Evolutionary conservation across 495 filamentous ascomycete species (phyloP), one percentile per base, ranked within the genome.

Genomic region (Cairneyella variabilis): DNA sequence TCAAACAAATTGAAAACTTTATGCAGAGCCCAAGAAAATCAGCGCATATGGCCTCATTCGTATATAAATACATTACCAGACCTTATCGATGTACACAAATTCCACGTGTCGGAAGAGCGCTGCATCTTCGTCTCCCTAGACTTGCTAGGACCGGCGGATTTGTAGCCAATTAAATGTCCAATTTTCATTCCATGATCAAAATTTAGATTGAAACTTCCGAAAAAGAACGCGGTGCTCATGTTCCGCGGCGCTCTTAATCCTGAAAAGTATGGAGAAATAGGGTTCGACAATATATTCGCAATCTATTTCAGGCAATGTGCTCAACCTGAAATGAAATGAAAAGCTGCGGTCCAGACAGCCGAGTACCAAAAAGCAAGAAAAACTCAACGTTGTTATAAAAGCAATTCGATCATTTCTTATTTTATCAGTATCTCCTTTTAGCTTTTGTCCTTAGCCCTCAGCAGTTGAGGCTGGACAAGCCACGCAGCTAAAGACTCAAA

Each of bases 231-330:
- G 32, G 20, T 34, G 28, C 9, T 2, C 12, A 27, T n/a, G 11
- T 39, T 39, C 28, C 23, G 28, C 34, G 12, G 22, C 18, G 18
- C 25, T 27, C 14, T n/a, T 27, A 14, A 17, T 8, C 22, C 21
- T 14, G 34, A 48, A 20, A 45, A 16, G 21, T 26, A 14, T 11
- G 30, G 44, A 48, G 20, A 30, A 28, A 30, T 7, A 44, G 34
- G 17, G 3, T 37, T 42, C 18, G n/a, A 3, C 23, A 49, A 56
- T 48, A 49, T 56, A 36, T n/a, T 2, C 14, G 53, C 38, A 56
- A 56, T 56, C 44, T 56, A 56, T 56, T 49, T 50, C 16, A 37
- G 43, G 46, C 53, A 44, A 56, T 56, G 53, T 56, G 53, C 44
- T 50, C 46, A 21, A 25, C 10, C 18, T 39, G 18, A 47, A 32